A percentile compares a stretch with the other conserved stretches of the same genome.
Evolutionary conservation across 73 alveolate species (phyloP).

Genomic region (Uronychia binucleata): DNA sequence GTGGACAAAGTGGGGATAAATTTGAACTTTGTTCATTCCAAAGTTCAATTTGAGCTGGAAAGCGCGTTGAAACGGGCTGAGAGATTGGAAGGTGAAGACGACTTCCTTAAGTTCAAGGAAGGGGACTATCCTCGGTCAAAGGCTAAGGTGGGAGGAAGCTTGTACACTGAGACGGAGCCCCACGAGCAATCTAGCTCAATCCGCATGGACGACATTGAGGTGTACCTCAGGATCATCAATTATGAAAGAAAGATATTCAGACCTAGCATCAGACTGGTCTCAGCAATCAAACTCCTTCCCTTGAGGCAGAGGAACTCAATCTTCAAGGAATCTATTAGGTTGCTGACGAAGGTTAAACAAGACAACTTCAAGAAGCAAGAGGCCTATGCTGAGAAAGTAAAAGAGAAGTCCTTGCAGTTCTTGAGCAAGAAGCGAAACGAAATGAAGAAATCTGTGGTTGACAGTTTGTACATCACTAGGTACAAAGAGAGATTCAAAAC

Average conservation of each 20-base stretch:
- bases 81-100: conserved; percentile 58
- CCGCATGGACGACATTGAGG: conserved; percentile 48
- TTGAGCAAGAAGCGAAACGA: not conserved
- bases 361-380: conserved; percentile 12
- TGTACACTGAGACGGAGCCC: not conserved
- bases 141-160: not conserved
- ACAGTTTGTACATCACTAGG: conserved; percentile 12
- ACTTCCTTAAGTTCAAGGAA: conserved; percentile 21
- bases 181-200: not conserved
- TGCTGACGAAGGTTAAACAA: not conserved
- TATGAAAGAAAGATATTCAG: conserved; percentile 29
- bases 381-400: not conserved
- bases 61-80: conserved; percentile 38
- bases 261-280: conserved; percentile 20
- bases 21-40: conserved; percentile 35
- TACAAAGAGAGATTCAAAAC: conserved; percentile 26
- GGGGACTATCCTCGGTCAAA: conserved; percentile 2
- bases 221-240: conserved; percentile 30
- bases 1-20: conserved; percentile 48
- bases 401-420: not conserved
- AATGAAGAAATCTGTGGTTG: conserved; percentile 17
- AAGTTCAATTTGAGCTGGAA: conserved; percentile 48
- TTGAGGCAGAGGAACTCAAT: conserved; percentile 32
- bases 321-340: conserved; percentile 13
- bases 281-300: conserved; percentile 32